Percentiles rank a stretch among this genome's conserved stretches.
phyloP scores from a whole-genome alignment of 805 yeast species.

The Saccharomycopsis microspora region DNA sequence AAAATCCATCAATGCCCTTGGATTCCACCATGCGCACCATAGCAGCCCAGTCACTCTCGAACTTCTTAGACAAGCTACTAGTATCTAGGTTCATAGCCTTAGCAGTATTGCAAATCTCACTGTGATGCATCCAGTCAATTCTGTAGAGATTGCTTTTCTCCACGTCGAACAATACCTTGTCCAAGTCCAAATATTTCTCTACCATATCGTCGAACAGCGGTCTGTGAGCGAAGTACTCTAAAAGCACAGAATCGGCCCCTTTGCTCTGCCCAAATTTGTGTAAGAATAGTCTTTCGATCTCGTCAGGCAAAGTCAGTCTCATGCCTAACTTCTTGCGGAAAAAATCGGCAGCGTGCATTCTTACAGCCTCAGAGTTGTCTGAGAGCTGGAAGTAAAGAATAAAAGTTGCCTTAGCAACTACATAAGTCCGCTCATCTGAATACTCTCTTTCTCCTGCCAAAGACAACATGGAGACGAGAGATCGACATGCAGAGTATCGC shows the following conservation, averaged over 20 bases:
- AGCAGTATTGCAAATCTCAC: neutral
- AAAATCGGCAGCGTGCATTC: constrained; percentile 4
- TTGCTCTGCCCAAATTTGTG: neutral
- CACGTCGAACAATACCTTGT: constrained; percentile 40
- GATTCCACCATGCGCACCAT: neutral
- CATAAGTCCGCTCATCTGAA: neutral
- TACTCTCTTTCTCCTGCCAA: neutral
- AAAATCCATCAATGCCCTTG: constrained; percentile 8
- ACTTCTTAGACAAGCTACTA: too few species aligned
- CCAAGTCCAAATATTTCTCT: neutral
- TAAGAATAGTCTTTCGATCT: too few species aligned
- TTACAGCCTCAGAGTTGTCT: constrained; percentile 12
- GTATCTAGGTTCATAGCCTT: too few species aligned
- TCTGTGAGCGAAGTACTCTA: neutral
- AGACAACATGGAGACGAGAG: constrained; percentile 11
- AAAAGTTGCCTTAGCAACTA: constrained; percentile 5
- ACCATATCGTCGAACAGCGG: neutral
- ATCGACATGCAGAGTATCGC: constrained; percentile 3
- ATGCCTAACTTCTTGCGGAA: neutral
- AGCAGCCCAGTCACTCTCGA: neutral
- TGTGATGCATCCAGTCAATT: constrained; percentile 9
- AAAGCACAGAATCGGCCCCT: neutral
- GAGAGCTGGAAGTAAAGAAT: constrained; percentile 7
- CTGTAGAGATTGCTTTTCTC: constrained; percentile 63
- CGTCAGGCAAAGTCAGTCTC: too few species aligned